These are phyloP conservation scores for Trichoderma asperellum DNA, from an alignment of 2,329 filamentous ascomycete genomes.

Conservation along the genomic window DNA sequence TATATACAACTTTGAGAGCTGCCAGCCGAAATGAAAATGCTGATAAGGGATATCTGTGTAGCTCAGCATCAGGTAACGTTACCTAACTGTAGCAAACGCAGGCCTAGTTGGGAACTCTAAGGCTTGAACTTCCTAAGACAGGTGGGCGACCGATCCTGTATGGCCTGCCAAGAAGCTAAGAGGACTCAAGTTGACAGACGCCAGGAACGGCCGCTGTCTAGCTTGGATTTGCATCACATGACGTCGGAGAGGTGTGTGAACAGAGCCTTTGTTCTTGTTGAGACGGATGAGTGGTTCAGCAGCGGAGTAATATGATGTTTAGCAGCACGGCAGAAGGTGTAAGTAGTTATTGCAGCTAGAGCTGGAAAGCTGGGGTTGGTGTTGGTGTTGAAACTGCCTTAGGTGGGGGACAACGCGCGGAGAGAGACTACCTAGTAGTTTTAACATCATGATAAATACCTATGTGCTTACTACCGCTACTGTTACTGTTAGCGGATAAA, in stretches of 20 bases:
- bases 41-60: slow-evolving; percentile 6
- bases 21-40: neutral
- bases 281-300: neutral
- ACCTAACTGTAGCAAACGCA: slow-evolving; percentile 23
- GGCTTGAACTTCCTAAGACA: slow-evolving; percentile 29
- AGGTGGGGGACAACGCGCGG: slow-evolving; percentile 6
- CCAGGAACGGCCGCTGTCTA: slow-evolving; percentile 10
- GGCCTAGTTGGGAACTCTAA: slow-evolving; percentile 17
- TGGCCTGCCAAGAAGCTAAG: slow-evolving; percentile 25
- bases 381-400: neutral
- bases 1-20: slow-evolving; percentile 1
- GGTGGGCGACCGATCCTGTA: slow-evolving; percentile 18
- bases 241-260: neutral
- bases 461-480: neutral
- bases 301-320: neutral
- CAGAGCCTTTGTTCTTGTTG: neutral
- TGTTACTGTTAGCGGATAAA: neutral
- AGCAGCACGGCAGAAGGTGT: neutral
- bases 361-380: neutral
- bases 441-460: neutral
- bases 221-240: neutral
- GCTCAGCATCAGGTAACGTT: slow-evolving; percentile 26
- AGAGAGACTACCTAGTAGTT: neutral
- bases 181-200: neutral
- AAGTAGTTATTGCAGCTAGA: neutral